phyloP scores from a whole-genome alignment of 805 yeast genomes.

The Yarrowia sp. region DNA sequence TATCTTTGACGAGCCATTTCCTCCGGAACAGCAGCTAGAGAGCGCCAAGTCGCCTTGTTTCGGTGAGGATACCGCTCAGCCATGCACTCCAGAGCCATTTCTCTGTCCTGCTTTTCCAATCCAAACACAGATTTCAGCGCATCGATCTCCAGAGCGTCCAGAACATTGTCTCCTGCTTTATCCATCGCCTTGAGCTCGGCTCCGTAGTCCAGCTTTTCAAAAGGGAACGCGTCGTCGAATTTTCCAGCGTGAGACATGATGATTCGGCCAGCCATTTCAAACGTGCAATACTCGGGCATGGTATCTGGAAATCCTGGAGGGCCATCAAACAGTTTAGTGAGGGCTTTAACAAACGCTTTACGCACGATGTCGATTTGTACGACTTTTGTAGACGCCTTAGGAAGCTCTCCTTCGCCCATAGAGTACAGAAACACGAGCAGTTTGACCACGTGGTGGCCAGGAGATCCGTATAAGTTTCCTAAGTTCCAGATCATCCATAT shows the following conservation, averaged over 20 bases:
- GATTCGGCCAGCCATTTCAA: constrained; percentile 2
- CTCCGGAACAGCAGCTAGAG: not conserved
- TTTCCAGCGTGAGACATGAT: not conserved
- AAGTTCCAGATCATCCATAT: constrained; percentile 2
- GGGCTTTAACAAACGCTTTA: not conserved
- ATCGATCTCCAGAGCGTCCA: constrained; percentile 4
- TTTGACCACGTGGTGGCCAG: not conserved
- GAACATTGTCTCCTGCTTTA: not conserved
- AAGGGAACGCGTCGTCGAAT: not conserved
- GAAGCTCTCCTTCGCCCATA: not conserved
- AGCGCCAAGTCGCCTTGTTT: not conserved
- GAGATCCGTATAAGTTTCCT: not conserved
- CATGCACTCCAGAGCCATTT: not conserved
- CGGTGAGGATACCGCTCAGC: not conserved
- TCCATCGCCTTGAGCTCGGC: not conserved
- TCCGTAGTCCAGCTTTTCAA: not conserved
- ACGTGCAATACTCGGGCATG: not conserved
- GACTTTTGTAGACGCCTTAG: not conserved
- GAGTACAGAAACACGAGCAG: not conserved
- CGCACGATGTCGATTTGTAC: not conserved
- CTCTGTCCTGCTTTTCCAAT: not conserved
- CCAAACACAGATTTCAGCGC: not conserved
- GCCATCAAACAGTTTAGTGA: not conserved
- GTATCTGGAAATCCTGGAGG: not conserved
- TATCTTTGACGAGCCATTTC: not conserved